A percentile compares a stretch with the other conserved stretches of the same genome.
Conservation (phyloP, 202 grass and related monocot species). For the Musa balbisiana region DNA sequence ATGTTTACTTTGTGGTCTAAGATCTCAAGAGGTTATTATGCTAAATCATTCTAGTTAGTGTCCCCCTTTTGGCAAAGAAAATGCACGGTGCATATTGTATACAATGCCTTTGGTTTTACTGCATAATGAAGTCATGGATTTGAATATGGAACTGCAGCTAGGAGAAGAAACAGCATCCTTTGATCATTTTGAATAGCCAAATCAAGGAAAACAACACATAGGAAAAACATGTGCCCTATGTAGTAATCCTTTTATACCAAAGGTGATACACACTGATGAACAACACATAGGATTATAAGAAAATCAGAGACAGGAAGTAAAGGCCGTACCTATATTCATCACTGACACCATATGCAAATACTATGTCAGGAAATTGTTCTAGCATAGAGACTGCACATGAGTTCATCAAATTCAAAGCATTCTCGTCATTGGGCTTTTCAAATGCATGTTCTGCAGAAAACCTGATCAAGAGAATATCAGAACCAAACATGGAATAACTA, state of each 20-base stretch:
- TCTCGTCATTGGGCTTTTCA: constrained; percentile 87
- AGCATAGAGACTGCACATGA: constrained; percentile 69
- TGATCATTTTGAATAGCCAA: too few species aligned
- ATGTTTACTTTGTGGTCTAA: background rate
- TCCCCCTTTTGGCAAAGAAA: too few species aligned
- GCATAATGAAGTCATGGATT: too few species aligned
- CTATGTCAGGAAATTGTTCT: constrained; percentile 70
- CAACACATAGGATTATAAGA: background rate
- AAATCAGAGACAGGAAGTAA: background rate
- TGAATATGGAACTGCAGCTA: too few species aligned
- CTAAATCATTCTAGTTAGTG: background rate
- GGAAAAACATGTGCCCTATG: too few species aligned
- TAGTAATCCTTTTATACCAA: too few species aligned
- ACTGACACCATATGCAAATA: constrained; percentile 95
- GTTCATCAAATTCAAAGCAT: constrained; percentile 79
- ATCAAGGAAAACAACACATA: too few species aligned
- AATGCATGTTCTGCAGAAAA: constrained; percentile 76
- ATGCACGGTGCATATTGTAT: too few species aligned
- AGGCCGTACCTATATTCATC: constrained; percentile 78
- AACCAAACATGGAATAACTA: background rate
- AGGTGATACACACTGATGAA: background rate
- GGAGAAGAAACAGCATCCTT: too few species aligned
- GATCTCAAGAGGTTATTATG: background rate
- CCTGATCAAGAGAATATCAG: constrained; percentile 17
- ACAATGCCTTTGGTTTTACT: too few species aligned